A percentile compares a stretch with the other conserved stretches of the same genome.
Evolutionary conservation across 2,329 filamentous ascomycete genomes (phyloP).

Genomic region (Venturia asperata): DNA sequence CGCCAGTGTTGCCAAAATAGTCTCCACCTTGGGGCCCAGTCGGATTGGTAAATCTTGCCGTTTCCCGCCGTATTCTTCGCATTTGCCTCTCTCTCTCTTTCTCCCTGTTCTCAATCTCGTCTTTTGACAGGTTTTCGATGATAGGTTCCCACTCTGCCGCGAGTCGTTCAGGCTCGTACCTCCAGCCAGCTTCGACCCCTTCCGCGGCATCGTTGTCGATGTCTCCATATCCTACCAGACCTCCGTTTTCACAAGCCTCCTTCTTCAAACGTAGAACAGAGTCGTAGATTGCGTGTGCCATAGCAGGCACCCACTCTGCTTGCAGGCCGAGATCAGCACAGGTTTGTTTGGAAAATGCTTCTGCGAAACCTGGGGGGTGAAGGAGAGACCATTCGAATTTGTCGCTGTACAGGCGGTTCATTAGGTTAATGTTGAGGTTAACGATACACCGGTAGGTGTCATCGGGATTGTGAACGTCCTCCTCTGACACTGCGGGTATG

Average conservation of each 20-base stretch:
- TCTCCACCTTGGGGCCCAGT: conserved; percentile 45
- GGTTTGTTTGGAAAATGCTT: conserved; percentile 85
- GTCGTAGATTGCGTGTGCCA: conserved; percentile 96
- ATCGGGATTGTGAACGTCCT: conserved; percentile 77
- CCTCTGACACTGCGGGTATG: conserved; percentile 55
- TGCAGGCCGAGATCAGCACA: conserved; percentile 84
- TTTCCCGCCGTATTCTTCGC: conserved; percentile 77
- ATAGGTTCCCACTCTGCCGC: conserved; percentile 50
- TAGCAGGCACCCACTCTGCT: conserved; percentile 88
- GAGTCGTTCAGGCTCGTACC: conserved; percentile 87
- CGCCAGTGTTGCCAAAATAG: conserved; percentile 51
- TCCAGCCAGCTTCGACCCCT: conserved; percentile 80
- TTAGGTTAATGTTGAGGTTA: conserved; percentile 81
- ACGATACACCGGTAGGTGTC: conserved; percentile 94
- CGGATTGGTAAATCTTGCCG: conserved; percentile 74
- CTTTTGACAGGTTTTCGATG: conserved; percentile 64
- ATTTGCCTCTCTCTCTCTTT: conserved; percentile 90
- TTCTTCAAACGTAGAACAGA: conserved; percentile 89
- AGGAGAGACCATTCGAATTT: conserved; percentile 97
- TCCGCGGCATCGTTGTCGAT: conserved; percentile 86
- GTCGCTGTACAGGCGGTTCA: conserved; percentile 88
- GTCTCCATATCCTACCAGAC: conserved; percentile 68
- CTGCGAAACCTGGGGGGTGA: conserved; percentile 83
- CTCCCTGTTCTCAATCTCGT: conserved; percentile 96
- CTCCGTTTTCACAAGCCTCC: conserved; percentile 87